phyloP scores from a whole-genome alignment of 306 rosid species.

The Dalbergia oliveri region DNA sequence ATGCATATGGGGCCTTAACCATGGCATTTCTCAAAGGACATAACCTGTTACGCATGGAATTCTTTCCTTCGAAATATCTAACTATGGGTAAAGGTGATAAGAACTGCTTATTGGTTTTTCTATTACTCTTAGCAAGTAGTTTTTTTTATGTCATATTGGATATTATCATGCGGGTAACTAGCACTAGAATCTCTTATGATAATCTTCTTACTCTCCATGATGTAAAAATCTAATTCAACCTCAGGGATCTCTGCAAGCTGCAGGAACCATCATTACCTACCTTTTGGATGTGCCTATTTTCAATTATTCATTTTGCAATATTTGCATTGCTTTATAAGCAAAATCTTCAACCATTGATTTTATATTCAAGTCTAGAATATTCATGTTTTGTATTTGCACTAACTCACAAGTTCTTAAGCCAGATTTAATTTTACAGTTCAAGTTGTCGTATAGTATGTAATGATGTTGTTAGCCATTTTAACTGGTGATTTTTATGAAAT shows the following conservation, averaged over 20 bases:
- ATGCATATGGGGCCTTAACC: conserved; percentile 63
- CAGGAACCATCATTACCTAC: conserved; percentile 65
- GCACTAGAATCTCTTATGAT: background rate
- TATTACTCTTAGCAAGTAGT: conserved; percentile 57
- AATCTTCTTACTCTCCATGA: background rate
- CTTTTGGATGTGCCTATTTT: conserved; percentile 69
- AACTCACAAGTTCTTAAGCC: conserved; percentile 37
- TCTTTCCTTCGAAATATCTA: conserved; percentile 36
- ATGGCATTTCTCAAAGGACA: conserved; percentile 78
- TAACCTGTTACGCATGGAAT: conserved; percentile 55
- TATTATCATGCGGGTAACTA: conserved; percentile 65
- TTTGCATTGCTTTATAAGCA: conserved; percentile 55
- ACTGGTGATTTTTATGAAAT: background rate
- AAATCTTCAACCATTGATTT: conserved; percentile 54
- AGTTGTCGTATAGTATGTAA: background rate
- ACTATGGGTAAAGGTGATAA: conserved; percentile 43
- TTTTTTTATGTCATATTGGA: conserved; percentile 65
- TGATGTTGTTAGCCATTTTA: background rate
- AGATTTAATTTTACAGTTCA: background rate
- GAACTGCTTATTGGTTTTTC: conserved; percentile 59
- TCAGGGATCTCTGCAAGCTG: conserved; percentile 62
- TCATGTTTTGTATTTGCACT: conserved; percentile 72
- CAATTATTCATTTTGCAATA: conserved; percentile 56
- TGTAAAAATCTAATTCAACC: conserved; percentile 32
- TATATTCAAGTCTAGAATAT: conserved; percentile 57